Percentiles rank a stretch among this genome's conserved stretches.
phyloP scores from a whole-genome alignment of 768 basidiomycete genomes.

The Phylloporus sp. region DNA sequence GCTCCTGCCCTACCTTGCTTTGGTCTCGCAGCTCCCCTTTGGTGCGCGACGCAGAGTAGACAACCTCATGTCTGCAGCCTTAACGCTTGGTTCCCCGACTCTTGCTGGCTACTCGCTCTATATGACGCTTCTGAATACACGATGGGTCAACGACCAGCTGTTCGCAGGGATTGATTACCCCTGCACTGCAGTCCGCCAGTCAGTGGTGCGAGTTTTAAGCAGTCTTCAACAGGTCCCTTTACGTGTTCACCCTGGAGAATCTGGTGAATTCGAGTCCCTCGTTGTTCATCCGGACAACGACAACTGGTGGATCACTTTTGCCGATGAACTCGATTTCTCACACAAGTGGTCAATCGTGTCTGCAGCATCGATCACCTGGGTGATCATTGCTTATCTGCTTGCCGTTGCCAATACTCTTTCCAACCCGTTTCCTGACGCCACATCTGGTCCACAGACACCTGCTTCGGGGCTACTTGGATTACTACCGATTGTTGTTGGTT shows the following conservation, averaged over 20 bases:
- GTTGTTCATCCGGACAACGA: conserved; percentile 41
- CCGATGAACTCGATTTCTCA: conserved; percentile 33
- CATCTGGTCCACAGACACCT: conserved; percentile 25
- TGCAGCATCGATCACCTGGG: conserved; percentile 40
- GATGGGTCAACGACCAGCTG: conserved; percentile 14
- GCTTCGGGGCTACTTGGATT: conserved; percentile 45
- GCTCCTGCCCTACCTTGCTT: conserved; percentile 47
- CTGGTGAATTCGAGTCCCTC: conserved; percentile 25
- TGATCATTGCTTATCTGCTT: conserved; percentile 38
- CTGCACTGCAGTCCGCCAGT: not conserved
- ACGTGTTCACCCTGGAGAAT: conserved; percentile 24
- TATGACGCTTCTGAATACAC: not conserved
- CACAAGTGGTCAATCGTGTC: conserved; percentile 40
- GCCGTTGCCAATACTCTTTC: conserved; percentile 13
- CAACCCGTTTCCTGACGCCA: conserved; percentile 4
- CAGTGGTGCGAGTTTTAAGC: conserved; percentile 32
- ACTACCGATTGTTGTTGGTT: conserved; percentile 38
- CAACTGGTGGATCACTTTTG: conserved; percentile 37
- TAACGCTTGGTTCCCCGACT: conserved; percentile 43
- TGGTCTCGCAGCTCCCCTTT: conserved; percentile 51
- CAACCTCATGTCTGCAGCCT: conserved; percentile 40
- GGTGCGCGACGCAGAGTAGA: conserved; percentile 37
- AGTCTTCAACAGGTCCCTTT: conserved; percentile 33
- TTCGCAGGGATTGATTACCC: not conserved
- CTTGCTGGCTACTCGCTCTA: conserved; percentile 42